phyloP scores from a whole-genome alignment of 2,329 filamentous ascomycete genomes.

The Emergomyces orientalis region DNA sequence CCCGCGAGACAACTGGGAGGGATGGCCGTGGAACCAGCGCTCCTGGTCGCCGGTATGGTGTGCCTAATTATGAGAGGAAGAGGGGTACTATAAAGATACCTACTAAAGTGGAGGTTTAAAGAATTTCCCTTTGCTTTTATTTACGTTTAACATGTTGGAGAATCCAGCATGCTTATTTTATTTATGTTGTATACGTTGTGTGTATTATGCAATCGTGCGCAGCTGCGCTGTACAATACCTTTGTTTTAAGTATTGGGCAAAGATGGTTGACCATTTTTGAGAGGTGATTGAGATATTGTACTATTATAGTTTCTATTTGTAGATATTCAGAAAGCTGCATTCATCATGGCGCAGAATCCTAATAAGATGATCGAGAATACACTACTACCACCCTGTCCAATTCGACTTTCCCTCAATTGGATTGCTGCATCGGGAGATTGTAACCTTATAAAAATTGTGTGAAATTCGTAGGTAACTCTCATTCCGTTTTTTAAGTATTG shows the following conservation, averaged over 20 bases:
- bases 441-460: neutral
- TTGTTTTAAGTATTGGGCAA: neutral
- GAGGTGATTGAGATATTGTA: neutral
- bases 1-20: slow-evolving; percentile 45
- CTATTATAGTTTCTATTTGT: neutral
- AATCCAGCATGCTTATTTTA: neutral
- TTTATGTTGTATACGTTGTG: neutral
- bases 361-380: neutral
- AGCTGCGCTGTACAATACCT: neutral
- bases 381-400: neutral
- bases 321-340: neutral
- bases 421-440: neutral
- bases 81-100: slow-evolving; percentile 56
- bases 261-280: neutral
- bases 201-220: neutral
- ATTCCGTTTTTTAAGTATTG: too few relatives aligned
- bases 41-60: slow-evolving; percentile 52
- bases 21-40: slow-evolving; percentile 46
- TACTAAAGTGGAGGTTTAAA: slow-evolving; percentile 45
- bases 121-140: neutral
- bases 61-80: slow-evolving; percentile 54
- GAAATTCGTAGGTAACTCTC: too few relatives aligned
- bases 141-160: neutral
- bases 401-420: neutral
- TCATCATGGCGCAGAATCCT: neutral